phyloP scores from a whole-genome alignment of 1,139 yeast genomes.

The Pneumocystis wakefieldiae region DNA sequence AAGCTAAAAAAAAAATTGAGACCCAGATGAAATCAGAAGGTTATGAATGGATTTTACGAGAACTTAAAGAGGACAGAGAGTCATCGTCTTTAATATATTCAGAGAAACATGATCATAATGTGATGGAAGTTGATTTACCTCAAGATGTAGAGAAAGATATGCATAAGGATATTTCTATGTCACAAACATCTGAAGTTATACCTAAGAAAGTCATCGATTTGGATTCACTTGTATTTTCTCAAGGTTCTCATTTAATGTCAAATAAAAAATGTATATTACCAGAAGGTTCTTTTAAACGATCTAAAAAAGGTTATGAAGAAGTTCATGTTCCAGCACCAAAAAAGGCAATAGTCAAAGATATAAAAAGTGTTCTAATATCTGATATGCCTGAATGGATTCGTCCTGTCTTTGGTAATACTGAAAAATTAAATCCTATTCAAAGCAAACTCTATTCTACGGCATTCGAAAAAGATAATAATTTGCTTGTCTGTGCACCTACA shows the following conservation, averaged over 20 bases:
- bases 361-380: background rate
- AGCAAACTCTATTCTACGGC: conserved; percentile 70
- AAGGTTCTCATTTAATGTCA: conserved; percentile 57
- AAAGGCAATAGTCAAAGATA: conserved; percentile 33
- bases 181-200: conserved; percentile 5
- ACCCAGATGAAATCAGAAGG: conserved; percentile 26
- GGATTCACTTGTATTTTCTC: conserved; percentile 48
- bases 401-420: conserved; percentile 49
- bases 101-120: conserved; percentile 9
- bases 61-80: conserved; percentile 18
- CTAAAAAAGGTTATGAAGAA: conserved; percentile 64
- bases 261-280: conserved; percentile 59
- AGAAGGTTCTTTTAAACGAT: conserved; percentile 64
- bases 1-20: conserved; percentile 24
- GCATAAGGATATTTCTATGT: conserved; percentile 11
- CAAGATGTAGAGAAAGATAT: conserved; percentile 15
- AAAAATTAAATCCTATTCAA: conserved; percentile 61
- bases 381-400: conserved; percentile 69
- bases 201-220: conserved; percentile 37
- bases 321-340: conserved; percentile 73
- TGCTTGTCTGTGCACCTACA: conserved; percentile 88
- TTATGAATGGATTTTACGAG: conserved; percentile 21
- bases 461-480: conserved; percentile 51
- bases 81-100: background rate
- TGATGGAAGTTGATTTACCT: conserved; percentile 15